Base-by-base conservation (phyloP, 768 basidiomycete genomes). In the Tylopilus plumbeoviolaceoides region DNA sequence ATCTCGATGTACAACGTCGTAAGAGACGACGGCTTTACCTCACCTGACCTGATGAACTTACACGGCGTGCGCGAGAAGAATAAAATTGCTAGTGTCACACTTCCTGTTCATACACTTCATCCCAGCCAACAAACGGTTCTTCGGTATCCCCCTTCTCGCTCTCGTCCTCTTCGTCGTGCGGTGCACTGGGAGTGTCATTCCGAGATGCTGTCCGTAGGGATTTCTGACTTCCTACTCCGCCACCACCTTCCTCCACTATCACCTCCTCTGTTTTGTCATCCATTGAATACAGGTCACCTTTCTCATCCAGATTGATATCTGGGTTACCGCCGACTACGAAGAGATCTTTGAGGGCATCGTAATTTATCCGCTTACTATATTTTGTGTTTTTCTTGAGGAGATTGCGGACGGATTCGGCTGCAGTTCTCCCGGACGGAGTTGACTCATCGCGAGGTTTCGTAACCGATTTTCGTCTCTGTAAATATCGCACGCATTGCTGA, bases 311-410 rank as follows among this genome's bases (percentile, higher is more conserved):
- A 23, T 60, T 57, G 35, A 64, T 52, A 45, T 50, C 35, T 17
- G 59, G 53, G 41, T 54, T 42, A 27, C 47, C 49, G 43, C 70
- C 61, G 14, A 82, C 81, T 27, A 79, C 73, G 65, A 95, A 91
- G 11, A 95, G 77, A 51, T 82, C 81, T 59, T 89, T 87, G 48
- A 95, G 80, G 1, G 90, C 91, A 59, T 90, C 87, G 66, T 95
- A 97, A 67, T 97, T 97, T 72, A 95, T 95, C 47, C 91, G 83
- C 64, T 91, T 91, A 71, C 89, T 92, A 70, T 94, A 93, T 63
- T 84, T 88, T 21, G 84, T 79, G 57, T 88, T 92, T 72, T 91
- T 91, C 74, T 88, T 87, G 61, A 93, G 75, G 33, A 95, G 77
- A 53, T 69, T 71, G 25, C 62, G 68, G 36, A 69, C 68, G 23